Base-by-base conservation (phyloP, 345 rosid genomes). In the Bruguiera sexangula region DNA sequence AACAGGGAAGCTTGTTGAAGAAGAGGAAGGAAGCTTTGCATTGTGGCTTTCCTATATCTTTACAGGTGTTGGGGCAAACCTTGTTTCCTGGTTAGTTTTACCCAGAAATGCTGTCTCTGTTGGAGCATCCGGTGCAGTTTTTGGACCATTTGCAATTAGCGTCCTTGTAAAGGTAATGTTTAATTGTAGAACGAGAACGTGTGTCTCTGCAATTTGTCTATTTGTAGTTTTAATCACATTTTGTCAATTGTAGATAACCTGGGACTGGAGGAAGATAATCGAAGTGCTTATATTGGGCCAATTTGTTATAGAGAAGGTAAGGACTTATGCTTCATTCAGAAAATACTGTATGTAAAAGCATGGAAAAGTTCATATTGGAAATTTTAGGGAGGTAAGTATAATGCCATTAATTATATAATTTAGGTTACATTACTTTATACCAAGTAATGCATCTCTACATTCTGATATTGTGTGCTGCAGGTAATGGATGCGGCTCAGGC, bases 401-500 rank as follows among this genome's bases (percentile, higher is more conserved):
- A 8, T 21, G 1, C 29, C 5, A 56, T 3, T 4, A 10, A 56
- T 4, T 8, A 56, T 27, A 9, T 56, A 56, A 24, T 24, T 15
- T 56, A 11, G 29, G 50, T 43, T 56, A 16, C 16, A 24, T 10
- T 24, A 8, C 60, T 24, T 27, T 1, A 56, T 56, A 6, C 18
- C 9, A 2, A 3, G 16, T 11, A 72, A 39, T 36, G 29, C 57
- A 61, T 13, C 62, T 67, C 19, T 20, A 0, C 22, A 51, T 52
- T 58, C 29, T 48, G 9, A 65, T 24, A 20, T 81, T 68, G 69
- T 74, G 21, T 51, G 37, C 59, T 15, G 59, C 77, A 87, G 96
- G 96, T 93, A 66, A 87, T 93, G 96, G 96, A 93, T 78, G 98
- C 98, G 67, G 94, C 98, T 46, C 97, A 90, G 72, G 88, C 97